Evolutionary conservation across 768 basidiomycete genomes (phyloP), one percentile per base, ranked within the genome.

Genomic region (Leccinum imitatum): DNA sequence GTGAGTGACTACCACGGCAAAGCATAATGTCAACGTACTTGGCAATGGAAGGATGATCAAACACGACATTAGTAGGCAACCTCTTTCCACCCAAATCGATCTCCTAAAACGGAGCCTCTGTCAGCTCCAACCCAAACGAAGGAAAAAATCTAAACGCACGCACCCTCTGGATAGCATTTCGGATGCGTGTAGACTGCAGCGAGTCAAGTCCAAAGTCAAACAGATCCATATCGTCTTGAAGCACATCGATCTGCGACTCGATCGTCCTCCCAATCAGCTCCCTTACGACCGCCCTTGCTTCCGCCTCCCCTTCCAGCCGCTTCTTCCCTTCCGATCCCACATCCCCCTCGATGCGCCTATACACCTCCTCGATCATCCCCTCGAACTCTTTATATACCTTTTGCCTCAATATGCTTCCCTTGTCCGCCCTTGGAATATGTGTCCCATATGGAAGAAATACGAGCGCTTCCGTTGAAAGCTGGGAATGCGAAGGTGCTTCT

Each of bases 191-290:
- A 11, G 80, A 80, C 59, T 83, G 79, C 21, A 85, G 64, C 10
- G 83, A 83, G 65, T 86, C 82, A 31, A 86, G 73, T 25, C 84
- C 84, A 51, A 79, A 82, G 0, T 77, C 66, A 44, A 79, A 80
- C 30, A 80, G 53, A 56, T 83, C 82, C 25, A 75, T 76, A n/a
- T 71, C 65, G 37, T 71, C 67, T 47, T 60, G 52, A n/a, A 71
- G 62, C 15, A 48, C 41, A 11, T 63, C 62, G 3, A 60, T 51
- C 10, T 59, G 58, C 30, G 60, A 52, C 41, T 71, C 60, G 53
- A 73, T 53, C 37, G 60, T 73, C 71, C 39, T 63, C 33, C 33
- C 33, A 21, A 73, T 65, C 17, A 71, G 3, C 19, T 61, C 60
- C 48, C 58, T 64, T 0, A 73, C 51, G 17, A 50, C 25, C 6